These are phyloP conservation scores for Parietaria judaica DNA, from an alignment of 306 rosid genomes.

Conservation along the genomic window DNA sequence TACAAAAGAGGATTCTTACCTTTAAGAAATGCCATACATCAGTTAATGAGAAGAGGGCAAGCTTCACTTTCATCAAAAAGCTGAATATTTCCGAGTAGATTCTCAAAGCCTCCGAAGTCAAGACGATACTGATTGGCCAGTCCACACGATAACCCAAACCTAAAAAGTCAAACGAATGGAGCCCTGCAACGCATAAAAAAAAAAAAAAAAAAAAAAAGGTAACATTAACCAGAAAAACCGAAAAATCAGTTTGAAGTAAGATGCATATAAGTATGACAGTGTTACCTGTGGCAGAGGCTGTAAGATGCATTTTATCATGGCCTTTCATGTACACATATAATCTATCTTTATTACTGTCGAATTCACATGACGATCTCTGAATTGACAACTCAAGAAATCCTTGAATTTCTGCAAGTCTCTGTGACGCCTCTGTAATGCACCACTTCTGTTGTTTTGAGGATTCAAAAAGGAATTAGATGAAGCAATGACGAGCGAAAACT, in stretches of 20 bases:
- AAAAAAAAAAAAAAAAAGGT: constrained; percentile 16
- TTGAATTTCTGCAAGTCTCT: constrained; percentile 82
- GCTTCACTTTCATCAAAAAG: constrained; percentile 92
- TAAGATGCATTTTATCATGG: constrained; percentile 51
- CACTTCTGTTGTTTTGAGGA: constrained; percentile 61
- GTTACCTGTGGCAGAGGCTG: constrained; percentile 61
- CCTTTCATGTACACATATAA: constrained; percentile 82
- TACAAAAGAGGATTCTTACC: constrained; percentile 40
- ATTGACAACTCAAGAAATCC: constrained; percentile 74
- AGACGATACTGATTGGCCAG: constrained; percentile 82
- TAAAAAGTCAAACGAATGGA: constrained; percentile 81
- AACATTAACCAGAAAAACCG: constrained; percentile 7
- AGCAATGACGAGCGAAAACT: constrained; percentile 18
- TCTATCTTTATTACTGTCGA: constrained; percentile 62
- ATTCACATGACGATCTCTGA: constrained; percentile 90
- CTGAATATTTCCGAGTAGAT: constrained; percentile 85
- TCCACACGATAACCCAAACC: constrained; percentile 89
- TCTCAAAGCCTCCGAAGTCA: constrained; percentile 70
- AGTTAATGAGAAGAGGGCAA: constrained; percentile 69
- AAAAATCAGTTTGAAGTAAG: background rate
- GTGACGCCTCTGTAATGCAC: constrained; percentile 65
- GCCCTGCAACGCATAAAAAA: constrained; percentile 43
- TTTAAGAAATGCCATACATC: constrained; percentile 80
- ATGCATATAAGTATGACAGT: background rate
- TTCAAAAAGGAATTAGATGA: constrained; percentile 19